Evolutionary conservation across 2,329 filamentous ascomycete species (phyloP).

Genomic region (Dothistroma pini): DNA sequence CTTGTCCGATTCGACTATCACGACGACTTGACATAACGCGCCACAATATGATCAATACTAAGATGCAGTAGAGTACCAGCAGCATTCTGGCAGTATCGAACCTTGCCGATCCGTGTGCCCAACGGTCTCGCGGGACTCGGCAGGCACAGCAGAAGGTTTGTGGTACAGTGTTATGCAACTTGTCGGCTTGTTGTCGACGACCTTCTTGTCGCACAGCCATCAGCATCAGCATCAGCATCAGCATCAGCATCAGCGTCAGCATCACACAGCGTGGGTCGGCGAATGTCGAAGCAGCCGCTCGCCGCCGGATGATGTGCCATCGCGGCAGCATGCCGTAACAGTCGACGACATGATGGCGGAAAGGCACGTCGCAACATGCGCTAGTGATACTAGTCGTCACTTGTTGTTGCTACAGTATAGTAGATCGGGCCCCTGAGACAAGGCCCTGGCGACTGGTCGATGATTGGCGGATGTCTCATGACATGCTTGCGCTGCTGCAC

Average conservation of each 20-base stretch:
- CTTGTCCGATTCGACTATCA: slow-evolving; percentile 10
- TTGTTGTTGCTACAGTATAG: too few species aligned
- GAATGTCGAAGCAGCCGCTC: too few species aligned
- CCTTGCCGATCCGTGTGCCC: slow-evolving; percentile 4
- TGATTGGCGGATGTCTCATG: slow-evolving; percentile 1
- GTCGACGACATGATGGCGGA: too few species aligned
- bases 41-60: slow-evolving; percentile 7
- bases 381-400: background rate
- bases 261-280: background rate
- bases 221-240: background rate
- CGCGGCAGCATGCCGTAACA: background rate
- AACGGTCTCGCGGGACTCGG: slow-evolving; percentile 6
- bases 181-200: background rate
- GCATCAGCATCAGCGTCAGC: background rate
- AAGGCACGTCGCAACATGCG: too few species aligned
- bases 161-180: background rate
- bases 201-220: too few species aligned
- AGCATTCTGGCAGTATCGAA: background rate
- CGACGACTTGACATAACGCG: slow-evolving; percentile 10
- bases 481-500: background rate
- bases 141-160: background rate
- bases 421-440: slow-evolving; percentile 3
- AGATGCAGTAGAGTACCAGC: background rate
- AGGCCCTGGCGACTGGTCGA: background rate
- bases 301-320: background rate